Evolutionary conservation across 768 basidiomycete species (phyloP).

Genomic region (Daedalea quercina): DNA sequence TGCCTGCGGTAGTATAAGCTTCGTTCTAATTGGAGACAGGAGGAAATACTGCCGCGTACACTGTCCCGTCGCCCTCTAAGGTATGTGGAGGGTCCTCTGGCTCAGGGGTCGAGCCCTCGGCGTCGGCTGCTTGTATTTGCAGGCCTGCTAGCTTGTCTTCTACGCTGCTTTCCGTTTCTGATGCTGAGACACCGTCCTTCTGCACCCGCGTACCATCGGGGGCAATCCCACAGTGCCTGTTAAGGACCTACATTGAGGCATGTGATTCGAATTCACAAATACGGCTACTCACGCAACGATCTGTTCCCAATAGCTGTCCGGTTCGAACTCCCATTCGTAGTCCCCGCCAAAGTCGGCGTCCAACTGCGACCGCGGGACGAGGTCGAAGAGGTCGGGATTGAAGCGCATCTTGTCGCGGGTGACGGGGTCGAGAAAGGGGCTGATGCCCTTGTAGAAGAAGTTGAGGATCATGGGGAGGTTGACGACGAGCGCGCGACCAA

Average conservation of each 20-base stretch:
- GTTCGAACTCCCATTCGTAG: conserved; percentile 67
- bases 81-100: too few species aligned
- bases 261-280: neutral
- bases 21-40: too few species aligned
- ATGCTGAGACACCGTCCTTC: neutral
- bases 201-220: conserved; percentile 24
- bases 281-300: conserved; percentile 49
- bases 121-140: too few species aligned
- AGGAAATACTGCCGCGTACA: neutral
- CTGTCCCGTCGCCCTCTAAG: neutral
- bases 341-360: conserved; percentile 82
- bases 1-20: neutral
- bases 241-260: neutral
- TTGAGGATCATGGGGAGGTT: conserved; percentile 70
- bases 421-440: conserved; percentile 83
- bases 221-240: conserved; percentile 24
- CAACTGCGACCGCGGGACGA: conserved; percentile 68
- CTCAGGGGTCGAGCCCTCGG: too few species aligned
- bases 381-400: conserved; percentile 74
- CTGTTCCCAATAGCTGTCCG: conserved; percentile 72
- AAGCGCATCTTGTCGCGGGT: conserved; percentile 92
- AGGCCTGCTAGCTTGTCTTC: too few species aligned
- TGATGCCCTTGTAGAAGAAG: conserved; percentile 80
- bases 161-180: neutral
- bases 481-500: conserved; percentile 78